Conservation (phyloP, 257 asterid genomes). For the Solanum dulcamara region DNA sequence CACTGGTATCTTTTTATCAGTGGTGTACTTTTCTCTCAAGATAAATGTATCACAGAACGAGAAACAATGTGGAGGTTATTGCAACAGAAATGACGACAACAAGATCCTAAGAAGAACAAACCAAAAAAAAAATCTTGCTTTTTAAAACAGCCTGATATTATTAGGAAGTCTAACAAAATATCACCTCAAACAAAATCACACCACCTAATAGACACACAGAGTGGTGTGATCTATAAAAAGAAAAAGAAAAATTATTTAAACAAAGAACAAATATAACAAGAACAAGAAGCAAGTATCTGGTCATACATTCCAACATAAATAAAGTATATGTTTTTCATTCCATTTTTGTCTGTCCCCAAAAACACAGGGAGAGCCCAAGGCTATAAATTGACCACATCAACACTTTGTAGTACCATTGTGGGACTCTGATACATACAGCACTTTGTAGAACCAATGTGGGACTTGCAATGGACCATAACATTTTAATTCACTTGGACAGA, state of each 20-base stretch:
- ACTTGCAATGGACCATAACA: neutral
- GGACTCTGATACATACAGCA: too few species aligned
- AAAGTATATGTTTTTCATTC: neutral
- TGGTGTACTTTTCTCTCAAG: neutral
- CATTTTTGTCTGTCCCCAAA: neutral
- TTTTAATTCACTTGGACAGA: neutral
- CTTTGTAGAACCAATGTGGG: neutral
- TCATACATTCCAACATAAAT: neutral
- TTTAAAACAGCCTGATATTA: neutral
- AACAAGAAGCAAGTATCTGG: neutral
- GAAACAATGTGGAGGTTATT: neutral
- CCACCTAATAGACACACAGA: neutral
- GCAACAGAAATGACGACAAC: neutral
- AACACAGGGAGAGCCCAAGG: neutral
- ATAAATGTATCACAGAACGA: neutral
- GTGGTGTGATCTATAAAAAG: neutral
- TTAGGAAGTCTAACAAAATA: neutral
- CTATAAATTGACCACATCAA: neutral
- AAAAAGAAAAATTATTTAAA: neutral
- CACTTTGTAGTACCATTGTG: neutral
- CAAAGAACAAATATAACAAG: neutral
- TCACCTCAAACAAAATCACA: neutral
- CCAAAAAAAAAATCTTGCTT: neutral
- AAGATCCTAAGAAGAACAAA: neutral
- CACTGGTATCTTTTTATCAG: neutral